A percentile compares a stretch with the other conserved stretches of the same genome.
Conservation (phyloP, 306 rosid species). For the Prunus salicina region DNA sequence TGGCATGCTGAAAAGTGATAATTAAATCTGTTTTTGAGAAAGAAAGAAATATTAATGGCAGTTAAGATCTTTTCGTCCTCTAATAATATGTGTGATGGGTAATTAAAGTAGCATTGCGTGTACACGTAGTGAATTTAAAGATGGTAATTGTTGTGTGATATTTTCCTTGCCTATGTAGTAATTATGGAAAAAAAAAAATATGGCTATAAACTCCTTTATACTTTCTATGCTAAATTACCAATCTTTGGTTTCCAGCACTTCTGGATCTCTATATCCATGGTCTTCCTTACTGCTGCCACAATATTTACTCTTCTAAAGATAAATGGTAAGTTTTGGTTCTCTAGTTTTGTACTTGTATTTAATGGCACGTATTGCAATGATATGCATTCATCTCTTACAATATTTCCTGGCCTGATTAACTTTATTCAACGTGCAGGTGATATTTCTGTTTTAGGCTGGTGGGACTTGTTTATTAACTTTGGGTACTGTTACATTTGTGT, state of each 20-base stretch:
- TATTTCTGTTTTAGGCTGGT: constrained; percentile 89
- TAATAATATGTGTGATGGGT: background rate
- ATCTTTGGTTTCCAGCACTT: constrained; percentile 69
- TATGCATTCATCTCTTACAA: background rate
- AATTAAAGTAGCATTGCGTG: background rate
- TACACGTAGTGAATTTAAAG: background rate
- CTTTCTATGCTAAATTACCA: constrained; percentile 24
- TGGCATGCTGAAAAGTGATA: background rate
- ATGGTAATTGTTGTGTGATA: background rate
- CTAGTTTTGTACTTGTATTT: background rate
- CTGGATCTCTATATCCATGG: constrained; percentile 99
- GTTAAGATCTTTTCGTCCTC: background rate
- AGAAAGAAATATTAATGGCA: background rate
- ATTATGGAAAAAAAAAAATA: background rate
- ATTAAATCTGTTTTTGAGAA: background rate
- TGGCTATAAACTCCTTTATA: background rate
- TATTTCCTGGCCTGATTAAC: background rate
- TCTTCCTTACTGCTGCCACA: constrained; percentile 90
- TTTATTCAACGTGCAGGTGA: constrained; percentile 56
- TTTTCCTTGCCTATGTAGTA: background rate
- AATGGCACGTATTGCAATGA: background rate
- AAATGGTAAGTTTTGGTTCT: constrained; percentile 58
- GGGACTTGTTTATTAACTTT: constrained; percentile 91
- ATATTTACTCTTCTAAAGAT: constrained; percentile 84
- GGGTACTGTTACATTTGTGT: constrained; percentile 46